A percentile compares a stretch with the other conserved stretches of the same genome.
Evolutionary conservation across 2,329 filamentous ascomycete species (phyloP).

Genomic region (Aspergillus glaucus): DNA sequence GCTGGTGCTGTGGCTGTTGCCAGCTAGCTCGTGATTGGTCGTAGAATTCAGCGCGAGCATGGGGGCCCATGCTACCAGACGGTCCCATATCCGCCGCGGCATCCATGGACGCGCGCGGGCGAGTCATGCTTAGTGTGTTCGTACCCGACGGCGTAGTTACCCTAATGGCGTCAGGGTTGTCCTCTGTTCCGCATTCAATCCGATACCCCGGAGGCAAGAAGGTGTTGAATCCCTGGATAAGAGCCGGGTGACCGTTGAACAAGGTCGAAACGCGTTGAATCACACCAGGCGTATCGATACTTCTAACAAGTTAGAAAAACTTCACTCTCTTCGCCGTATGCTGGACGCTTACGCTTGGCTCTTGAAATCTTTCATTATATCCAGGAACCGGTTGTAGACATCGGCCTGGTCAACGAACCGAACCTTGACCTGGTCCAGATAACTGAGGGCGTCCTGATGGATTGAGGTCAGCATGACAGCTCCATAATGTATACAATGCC

Average conservation of each 20-base stretch:
- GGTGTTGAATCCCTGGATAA: conserved; percentile 97
- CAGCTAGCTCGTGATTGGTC: conserved; percentile 35
- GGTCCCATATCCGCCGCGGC: conserved; percentile 26
- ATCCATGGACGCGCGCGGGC: conserved; percentile 31
- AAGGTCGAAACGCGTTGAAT: conserved; percentile 94
- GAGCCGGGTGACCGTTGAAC: conserved; percentile 88
- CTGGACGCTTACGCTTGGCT: conserved; percentile 70
- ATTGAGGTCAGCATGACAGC: conserved; percentile 23
- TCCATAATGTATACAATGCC: conserved; percentile 2
- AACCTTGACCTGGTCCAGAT: conserved; percentile 96
- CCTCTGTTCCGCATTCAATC: conserved; percentile 90
- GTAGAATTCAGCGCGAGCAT: conserved; percentile 34
- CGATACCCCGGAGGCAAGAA: conserved; percentile 93
- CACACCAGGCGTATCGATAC: conserved; percentile 93
- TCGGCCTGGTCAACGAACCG: conserved; percentile 95
- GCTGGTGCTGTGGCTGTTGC: conserved; percentile 31
- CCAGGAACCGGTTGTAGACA: conserved; percentile 92
- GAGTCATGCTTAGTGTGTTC: conserved; percentile 74
- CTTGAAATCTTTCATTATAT: conserved; percentile 99
- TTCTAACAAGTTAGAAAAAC: conserved; percentile 18
- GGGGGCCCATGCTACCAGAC: conserved; percentile 23
- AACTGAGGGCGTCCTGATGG: conserved; percentile 77
- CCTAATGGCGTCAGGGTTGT: conserved; percentile 90
- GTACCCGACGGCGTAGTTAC: conserved; percentile 98
- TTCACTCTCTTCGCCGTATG: background rate